Conservation (phyloP, 768 basidiomycete species). For the Plicaturopsis crispa region DNA sequence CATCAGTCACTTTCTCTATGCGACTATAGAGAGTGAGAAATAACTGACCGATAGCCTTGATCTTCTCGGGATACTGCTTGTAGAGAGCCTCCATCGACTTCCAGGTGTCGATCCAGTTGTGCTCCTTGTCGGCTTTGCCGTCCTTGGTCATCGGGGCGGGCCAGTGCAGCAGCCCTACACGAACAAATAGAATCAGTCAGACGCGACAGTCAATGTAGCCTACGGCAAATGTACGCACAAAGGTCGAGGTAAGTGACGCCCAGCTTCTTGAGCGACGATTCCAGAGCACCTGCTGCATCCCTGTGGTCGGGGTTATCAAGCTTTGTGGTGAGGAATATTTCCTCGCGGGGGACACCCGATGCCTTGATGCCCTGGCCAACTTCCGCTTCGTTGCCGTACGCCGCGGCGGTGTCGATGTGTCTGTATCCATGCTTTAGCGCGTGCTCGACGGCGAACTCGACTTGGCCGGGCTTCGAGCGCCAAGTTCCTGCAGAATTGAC, state of each 20-base stretch:
- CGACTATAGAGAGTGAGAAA: background rate
- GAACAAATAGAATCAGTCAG: no score
- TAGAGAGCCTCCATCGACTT: slow-evolving; percentile 64
- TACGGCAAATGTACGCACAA: slow-evolving; percentile 37
- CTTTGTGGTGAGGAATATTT: slow-evolving; percentile 80
- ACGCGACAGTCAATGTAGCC: no score
- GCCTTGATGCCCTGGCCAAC: slow-evolving; percentile 74
- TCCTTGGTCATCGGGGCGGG: slow-evolving; percentile 65
- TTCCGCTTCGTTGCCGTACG: slow-evolving; percentile 60
- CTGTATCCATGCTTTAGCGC: slow-evolving; percentile 72
- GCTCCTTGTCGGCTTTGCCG: slow-evolving; percentile 41
- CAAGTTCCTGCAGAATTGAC: no score
- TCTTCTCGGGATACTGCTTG: slow-evolving; percentile 58
- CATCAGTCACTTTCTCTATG: background rate
- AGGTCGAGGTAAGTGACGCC: slow-evolving; percentile 75
- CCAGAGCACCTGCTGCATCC: slow-evolving; percentile 52
- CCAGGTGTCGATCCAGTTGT: slow-evolving; percentile 73
- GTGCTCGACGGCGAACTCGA: slow-evolving; percentile 65
- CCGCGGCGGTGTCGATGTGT: slow-evolving; percentile 65
- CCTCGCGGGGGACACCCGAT: slow-evolving; percentile 62
- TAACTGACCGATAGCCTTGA: slow-evolving; percentile 63
- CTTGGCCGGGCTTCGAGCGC: slow-evolving; percentile 65
- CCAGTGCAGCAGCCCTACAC: slow-evolving; percentile 73
- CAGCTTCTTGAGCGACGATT: slow-evolving; percentile 60
- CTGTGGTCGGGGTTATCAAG: slow-evolving; percentile 58